Percentiles rank a stretch among this genome's conserved stretches.
Evolutionary conservation across 352 stramenopile species (phyloP).

Genomic region (Globisporangium alternatum): DNA sequence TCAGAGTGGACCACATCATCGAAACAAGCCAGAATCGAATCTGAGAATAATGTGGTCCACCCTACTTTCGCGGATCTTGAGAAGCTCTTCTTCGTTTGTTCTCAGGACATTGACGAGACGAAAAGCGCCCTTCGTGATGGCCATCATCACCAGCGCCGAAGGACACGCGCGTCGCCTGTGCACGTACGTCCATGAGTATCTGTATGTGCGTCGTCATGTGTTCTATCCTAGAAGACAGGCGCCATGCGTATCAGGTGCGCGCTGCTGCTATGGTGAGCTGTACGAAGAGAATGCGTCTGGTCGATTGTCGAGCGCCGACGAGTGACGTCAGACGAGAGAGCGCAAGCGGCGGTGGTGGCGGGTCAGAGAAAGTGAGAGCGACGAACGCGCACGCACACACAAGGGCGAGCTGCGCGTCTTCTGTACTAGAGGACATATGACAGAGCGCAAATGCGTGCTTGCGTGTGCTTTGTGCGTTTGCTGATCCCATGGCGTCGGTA

Average conservation of each 20-base stretch:
- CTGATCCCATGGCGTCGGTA: background rate
- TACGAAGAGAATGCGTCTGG: background rate
- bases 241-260: background rate
- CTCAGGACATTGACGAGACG: constrained; percentile 9
- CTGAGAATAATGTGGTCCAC: constrained; percentile 5
- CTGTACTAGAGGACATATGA: background rate
- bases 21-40: no score
- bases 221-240: background rate
- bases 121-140: constrained; percentile 7
- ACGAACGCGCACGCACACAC: background rate
- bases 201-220: background rate
- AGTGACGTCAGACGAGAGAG: constrained; percentile 8
- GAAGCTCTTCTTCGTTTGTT: constrained; percentile 3
- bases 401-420: background rate
- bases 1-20: no score
- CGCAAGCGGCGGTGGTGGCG: background rate
- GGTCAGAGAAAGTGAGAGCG: background rate
- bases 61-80: constrained; percentile 8
- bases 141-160: constrained; percentile 7
- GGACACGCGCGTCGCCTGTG: background rate
- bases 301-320: background rate
- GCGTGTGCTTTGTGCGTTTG: background rate
- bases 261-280: background rate
- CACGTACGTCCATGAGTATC: background rate
- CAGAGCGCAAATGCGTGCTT: background rate